A percentile compares a stretch with the other conserved stretches of the same genome.
Conservation (phyloP, 1,284 basidiomycete species). For the Moniliella sp. region DNA sequence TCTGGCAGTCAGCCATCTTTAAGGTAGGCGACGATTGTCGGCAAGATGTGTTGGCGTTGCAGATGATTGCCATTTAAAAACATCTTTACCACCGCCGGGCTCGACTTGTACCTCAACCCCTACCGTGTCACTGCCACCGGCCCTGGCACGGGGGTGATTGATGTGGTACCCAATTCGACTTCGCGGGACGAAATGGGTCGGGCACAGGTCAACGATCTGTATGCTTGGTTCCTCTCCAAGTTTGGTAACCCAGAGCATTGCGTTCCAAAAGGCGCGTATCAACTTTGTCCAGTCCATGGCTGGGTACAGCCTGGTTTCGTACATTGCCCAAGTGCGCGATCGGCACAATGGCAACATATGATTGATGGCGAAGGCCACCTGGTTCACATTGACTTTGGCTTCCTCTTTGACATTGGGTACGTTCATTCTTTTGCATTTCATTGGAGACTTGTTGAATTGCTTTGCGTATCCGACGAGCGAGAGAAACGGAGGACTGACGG, state of each 20-base stretch:
- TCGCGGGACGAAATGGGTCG: constrained; percentile 98
- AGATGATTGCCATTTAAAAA: constrained; percentile 98
- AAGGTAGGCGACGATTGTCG: constrained; percentile 98
- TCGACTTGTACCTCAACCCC: constrained; percentile 78
- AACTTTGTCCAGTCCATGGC: constrained; percentile 99
- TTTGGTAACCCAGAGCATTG: constrained; percentile 71
- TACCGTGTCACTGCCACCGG: constrained; percentile 93
- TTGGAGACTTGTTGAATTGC: too few species aligned
- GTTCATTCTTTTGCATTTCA: too few species aligned
- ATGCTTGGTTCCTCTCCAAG: constrained; percentile 80
- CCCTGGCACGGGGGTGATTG: constrained; percentile 94
- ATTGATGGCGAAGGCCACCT: constrained; percentile 89
- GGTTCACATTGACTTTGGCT: constrained; percentile 93
- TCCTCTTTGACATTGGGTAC: constrained; percentile 92
- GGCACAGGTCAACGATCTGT: constrained; percentile 84
- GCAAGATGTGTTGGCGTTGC: constrained; percentile 79
- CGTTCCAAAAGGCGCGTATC: constrained; percentile 73
- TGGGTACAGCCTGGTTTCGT: constrained; percentile 93
- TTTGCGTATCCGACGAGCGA: too few species aligned
- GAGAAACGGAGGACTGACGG: too few species aligned
- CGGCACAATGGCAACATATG: constrained; percentile 96
- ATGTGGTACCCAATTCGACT: constrained; percentile 91
- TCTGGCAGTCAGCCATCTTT: constrained; percentile 97
- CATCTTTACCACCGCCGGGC: constrained; percentile 65
- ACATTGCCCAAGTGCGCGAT: constrained; percentile 91